Conservation (phyloP, 441 rosid genomes). For the Bruguiera hainesii region DNA sequence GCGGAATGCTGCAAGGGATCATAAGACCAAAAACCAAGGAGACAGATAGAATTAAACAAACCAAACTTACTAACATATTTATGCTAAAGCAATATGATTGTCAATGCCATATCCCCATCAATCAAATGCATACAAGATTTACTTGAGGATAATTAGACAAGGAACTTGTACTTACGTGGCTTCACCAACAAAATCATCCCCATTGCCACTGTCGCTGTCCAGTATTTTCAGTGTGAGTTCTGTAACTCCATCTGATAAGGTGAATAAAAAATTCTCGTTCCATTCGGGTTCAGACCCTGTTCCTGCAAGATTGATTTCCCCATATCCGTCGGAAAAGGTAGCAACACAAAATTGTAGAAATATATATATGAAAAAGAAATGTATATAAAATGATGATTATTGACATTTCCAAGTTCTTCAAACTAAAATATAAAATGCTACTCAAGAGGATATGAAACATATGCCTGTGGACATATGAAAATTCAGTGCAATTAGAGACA, state of each 20-base stretch:
- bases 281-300: constrained; percentile 50
- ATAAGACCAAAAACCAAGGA: not conserved
- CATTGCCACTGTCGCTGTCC: constrained; percentile 41
- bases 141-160: not conserved
- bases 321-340: not conserved
- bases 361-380: too few species aligned
- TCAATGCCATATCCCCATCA: too few species aligned
- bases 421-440: too few species aligned
- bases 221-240: constrained; percentile 40
- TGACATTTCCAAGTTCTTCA: not conserved
- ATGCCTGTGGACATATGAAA: not conserved
- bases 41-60: too few species aligned
- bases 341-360: not conserved
- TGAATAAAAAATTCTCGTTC: constrained; percentile 56
- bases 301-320: constrained; percentile 27
- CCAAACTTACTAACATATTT: too few species aligned
- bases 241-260: constrained; percentile 29
- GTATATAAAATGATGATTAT: not conserved
- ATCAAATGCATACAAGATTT: not conserved
- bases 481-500: constrained; percentile 5
- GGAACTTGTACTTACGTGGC: constrained; percentile 30
- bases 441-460: not conserved
- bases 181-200: constrained; percentile 48
- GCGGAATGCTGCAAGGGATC: constrained; percentile 31
- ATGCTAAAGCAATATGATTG: not conserved